Conservation (phyloP, 306 rosid genomes). For the Begonia loranthoides region DNA sequence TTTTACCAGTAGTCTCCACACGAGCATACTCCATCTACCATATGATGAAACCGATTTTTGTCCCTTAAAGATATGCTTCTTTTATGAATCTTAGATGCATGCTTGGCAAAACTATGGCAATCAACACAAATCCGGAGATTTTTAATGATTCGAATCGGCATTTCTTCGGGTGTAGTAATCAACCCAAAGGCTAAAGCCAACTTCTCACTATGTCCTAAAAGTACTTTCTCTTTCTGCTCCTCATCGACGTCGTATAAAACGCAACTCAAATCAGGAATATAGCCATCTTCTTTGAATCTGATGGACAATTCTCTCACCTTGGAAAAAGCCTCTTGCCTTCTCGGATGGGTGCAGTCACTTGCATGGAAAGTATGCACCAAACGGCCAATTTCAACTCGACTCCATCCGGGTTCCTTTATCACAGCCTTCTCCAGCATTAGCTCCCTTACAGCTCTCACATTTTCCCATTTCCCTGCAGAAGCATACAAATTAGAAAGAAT, state of each 20-base stretch:
- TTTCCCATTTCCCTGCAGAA: slow-evolving; percentile 84
- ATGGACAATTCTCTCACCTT: slow-evolving; percentile 50
- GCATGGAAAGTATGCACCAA: slow-evolving; percentile 71
- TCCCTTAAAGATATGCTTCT: slow-evolving; percentile 69
- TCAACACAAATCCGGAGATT: slow-evolving; percentile 85
- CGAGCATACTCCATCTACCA: slow-evolving; percentile 65
- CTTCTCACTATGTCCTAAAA: slow-evolving; percentile 74
- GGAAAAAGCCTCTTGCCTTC: slow-evolving; percentile 50
- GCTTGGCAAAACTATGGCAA: slow-evolving; percentile 80
- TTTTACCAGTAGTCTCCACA: slow-evolving; percentile 79
- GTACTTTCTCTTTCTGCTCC: slow-evolving; percentile 81
- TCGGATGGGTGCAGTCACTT: slow-evolving; percentile 69
- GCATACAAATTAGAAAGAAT: slow-evolving; percentile 82
- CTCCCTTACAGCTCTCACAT: slow-evolving; percentile 45
- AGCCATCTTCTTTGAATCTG: slow-evolving; percentile 58
- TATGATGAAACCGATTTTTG: slow-evolving; percentile 61
- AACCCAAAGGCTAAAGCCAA: slow-evolving; percentile 69
- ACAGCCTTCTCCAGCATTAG: slow-evolving; percentile 53
- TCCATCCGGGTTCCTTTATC: slow-evolving; percentile 69
- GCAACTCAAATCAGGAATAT: slow-evolving; percentile 68
- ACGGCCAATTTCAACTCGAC: slow-evolving; percentile 76
- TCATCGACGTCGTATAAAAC: slow-evolving; percentile 77
- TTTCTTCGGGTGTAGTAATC: slow-evolving; percentile 38
- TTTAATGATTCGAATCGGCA: slow-evolving; percentile 53
- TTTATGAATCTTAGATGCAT: slow-evolving; percentile 36